Percentiles rank a stretch among this genome's conserved stretches.
These are phyloP conservation scores for Fusarium torulosum DNA, from an alignment of 2,329 filamentous ascomycete genomes.

Conservation along the genomic window DNA sequence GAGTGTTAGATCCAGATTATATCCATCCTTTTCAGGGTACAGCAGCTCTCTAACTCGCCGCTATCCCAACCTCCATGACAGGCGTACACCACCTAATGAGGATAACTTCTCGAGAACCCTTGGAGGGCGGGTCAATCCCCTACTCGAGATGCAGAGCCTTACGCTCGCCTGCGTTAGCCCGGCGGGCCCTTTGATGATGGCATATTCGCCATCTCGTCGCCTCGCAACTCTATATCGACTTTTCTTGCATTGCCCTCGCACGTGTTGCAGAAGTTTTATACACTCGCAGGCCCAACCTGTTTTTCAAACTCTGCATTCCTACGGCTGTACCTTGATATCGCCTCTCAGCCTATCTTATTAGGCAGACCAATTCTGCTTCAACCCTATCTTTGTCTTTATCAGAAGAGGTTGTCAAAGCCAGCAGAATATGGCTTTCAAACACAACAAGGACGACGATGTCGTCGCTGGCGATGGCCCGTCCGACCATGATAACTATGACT, in stretches of 20 bases:
- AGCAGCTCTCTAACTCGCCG: conserved; percentile 14
- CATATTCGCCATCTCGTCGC: conserved; percentile 35
- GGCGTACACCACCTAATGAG: conserved; percentile 20
- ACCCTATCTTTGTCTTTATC: neutral
- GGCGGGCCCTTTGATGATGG: conserved; percentile 46
- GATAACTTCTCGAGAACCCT: conserved; percentile 28
- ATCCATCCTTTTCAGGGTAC: conserved; percentile 14
- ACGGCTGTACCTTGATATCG: conserved; percentile 1
- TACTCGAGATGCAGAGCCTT: conserved; percentile 33
- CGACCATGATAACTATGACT: conserved; percentile 39
- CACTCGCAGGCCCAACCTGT: neutral
- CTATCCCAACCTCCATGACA: conserved; percentile 27
- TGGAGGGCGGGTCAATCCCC: conserved; percentile 41
- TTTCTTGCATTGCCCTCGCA: conserved; percentile 20
- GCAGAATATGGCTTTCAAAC: conserved; percentile 29
- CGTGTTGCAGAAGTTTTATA: conserved; percentile 21
- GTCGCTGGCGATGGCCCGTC: conserved; percentile 38
- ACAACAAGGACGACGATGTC: conserved; percentile 38
- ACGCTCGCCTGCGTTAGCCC: conserved; percentile 43
- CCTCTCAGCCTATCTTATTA: conserved; percentile 1
- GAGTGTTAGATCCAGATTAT: conserved; percentile 9
- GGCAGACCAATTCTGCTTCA: conserved; percentile 1
- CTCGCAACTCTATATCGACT: conserved; percentile 39
- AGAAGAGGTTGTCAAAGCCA: conserved; percentile 24
- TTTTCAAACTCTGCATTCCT: conserved; percentile 4